Evolutionary conservation across 2,329 filamentous ascomycete species (phyloP).

Genomic region (Simplicillium sp.): DNA sequence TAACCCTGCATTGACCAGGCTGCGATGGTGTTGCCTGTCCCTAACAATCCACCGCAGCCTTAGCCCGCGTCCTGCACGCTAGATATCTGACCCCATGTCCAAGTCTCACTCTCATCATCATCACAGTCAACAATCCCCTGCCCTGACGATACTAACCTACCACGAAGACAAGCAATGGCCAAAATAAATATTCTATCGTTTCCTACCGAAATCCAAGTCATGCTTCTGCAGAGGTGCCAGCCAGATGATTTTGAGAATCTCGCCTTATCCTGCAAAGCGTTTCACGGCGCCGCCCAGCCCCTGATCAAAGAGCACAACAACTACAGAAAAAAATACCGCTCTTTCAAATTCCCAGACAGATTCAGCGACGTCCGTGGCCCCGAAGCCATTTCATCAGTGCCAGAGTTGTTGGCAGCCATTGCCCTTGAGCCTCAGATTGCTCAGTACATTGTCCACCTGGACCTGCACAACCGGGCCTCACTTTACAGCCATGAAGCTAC

Average conservation of each 20-base stretch:
- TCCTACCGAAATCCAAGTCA: background rate
- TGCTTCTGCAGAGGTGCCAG: background rate
- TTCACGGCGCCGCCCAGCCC: background rate
- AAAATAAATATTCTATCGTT: background rate
- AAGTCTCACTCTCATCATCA: too few relatives aligned
- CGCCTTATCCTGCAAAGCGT: background rate
- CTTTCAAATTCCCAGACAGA: background rate
- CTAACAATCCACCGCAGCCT: too few relatives aligned
- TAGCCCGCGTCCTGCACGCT: too few relatives aligned
- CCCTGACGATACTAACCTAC: too few relatives aligned
- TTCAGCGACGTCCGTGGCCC: background rate
- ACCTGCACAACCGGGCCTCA: background rate
- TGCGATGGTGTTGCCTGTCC: too few relatives aligned
- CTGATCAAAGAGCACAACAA: background rate
- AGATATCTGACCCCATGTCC: too few relatives aligned
- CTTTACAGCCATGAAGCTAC: background rate
- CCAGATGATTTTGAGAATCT: conserved; percentile 1
- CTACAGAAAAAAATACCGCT: background rate
- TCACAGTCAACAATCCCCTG: too few relatives aligned
- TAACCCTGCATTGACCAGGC: too few relatives aligned
- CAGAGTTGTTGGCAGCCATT: conserved; percentile 1
- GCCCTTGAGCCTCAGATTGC: conserved; percentile 1
- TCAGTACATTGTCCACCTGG: conserved; percentile 3
- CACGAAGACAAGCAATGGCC: too few relatives aligned
- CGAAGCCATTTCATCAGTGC: background rate